Evolutionary conservation across 1,284 basidiomycete genomes (phyloP), one percentile per base, ranked within the genome.

Genomic region (Peniophora sp.): DNA sequence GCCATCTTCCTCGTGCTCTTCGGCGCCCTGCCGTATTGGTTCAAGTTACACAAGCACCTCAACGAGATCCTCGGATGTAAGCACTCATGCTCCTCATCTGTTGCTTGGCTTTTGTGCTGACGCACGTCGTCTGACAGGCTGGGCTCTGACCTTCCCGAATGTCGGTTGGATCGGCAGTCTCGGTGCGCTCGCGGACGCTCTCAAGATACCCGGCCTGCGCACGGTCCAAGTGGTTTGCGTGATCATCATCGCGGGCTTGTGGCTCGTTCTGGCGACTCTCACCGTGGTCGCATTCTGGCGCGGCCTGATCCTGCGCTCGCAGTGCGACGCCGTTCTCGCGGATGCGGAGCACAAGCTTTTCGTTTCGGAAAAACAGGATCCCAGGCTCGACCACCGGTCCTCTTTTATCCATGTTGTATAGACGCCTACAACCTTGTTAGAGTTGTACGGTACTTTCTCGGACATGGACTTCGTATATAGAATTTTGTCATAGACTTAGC

Each of bases 71-170:
- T 76, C 17, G 73, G 73, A 50, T 75, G 73, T 71, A 53, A 58
- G 70, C 5, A n/a, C 39, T 10, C 18, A 12, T 32, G 5, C 22
- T 18, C 48, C 34, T 46, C 45, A 5, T 27, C 36, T 36, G 20
- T 18, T 55, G 15, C 18, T 42, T 44, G 70, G 70, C 67, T 57
- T 74, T 73, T 72, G 72, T 72, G 5, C 75, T 76, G 62, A 73
- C 73, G 2, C 5, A 32, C 27, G 12, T 5, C 5, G 27, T 6
- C 27, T 41, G 41, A 5, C 47, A 71, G 70, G 67, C 57, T 74
- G 73, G 72, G 72, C 72, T 9, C 55, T 76, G 54, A 75, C 73
- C 3, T 75, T 76, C 63, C 74, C 73, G 2, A 75, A 74, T 54
- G 73, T 76, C 24, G 73, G 74, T 20, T 76, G 74, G 73, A 75